phyloP scores from a whole-genome alignment of 169 alveolate genomes.

The Theileria sp. region DNA sequence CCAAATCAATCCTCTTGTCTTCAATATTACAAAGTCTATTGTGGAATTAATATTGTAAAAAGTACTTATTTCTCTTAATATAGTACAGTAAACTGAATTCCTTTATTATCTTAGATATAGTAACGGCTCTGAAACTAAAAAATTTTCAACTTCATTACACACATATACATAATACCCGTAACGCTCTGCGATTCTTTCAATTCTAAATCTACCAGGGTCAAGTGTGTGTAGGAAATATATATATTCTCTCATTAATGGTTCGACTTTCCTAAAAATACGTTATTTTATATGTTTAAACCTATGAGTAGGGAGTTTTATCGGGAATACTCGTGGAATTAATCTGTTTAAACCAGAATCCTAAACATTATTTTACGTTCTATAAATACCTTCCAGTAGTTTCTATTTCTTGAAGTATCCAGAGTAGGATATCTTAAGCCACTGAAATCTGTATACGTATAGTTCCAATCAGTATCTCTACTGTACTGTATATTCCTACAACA shows the following conservation, averaged over 20 bases:
- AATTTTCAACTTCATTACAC: background rate
- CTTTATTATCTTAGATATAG: slow-evolving; percentile 34
- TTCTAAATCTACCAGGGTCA: slow-evolving; percentile 82
- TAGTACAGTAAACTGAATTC: slow-evolving; percentile 58
- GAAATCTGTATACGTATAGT: slow-evolving; percentile 67
- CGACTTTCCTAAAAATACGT: slow-evolving; percentile 46
- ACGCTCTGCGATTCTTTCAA: slow-evolving; percentile 75
- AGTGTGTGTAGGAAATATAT: slow-evolving; percentile 77
- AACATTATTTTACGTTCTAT: background rate
- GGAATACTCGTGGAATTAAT: slow-evolving; percentile 79
- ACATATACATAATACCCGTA: slow-evolving; percentile 54
- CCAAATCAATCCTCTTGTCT: slow-evolving; percentile 47
- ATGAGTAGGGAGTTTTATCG: slow-evolving; percentile 76
- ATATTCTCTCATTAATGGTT: slow-evolving; percentile 81
- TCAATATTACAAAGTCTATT: slow-evolving; percentile 46
- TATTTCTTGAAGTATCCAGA: slow-evolving; percentile 77
- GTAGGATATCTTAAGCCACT: slow-evolving; percentile 81
- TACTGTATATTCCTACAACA: slow-evolving; percentile 52
- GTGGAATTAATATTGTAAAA: background rate
- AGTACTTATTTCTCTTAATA: slow-evolving; percentile 36
- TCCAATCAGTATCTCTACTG: slow-evolving; percentile 66
- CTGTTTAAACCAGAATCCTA: slow-evolving; percentile 83
- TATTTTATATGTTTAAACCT: background rate
- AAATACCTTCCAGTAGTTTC: slow-evolving; percentile 76
- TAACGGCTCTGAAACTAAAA: slow-evolving; percentile 46